Base-by-base conservation (phyloP, 2,329 filamentous ascomycete genomes). In the Aspergillus brunneoviolaceus region DNA sequence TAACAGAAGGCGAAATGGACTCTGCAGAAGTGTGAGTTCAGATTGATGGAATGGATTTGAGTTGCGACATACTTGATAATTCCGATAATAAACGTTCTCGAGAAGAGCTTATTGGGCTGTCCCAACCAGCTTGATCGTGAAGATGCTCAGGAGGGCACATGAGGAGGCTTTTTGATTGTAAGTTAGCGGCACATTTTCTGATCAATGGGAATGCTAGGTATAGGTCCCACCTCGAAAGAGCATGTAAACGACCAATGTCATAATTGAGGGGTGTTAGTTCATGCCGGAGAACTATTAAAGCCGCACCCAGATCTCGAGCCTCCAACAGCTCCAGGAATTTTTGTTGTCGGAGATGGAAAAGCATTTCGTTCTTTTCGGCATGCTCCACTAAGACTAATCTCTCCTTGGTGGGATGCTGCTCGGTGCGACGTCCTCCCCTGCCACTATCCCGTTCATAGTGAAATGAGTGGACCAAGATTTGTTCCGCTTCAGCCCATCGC, bases 251-350 rank as follows among this genome's bases (percentile, higher is more conserved):
- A 47, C 83, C 80, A 1, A 87, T 88, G 69, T 96, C 91, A 67
- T 90, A 89, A 67, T 91, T 89, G 48, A 98, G 79, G 0, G 95
- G 93, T 0, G 92, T 95, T 57, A 99, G 79, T 79, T 99, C 94
- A 63, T 87, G 87, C 21, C 95, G 87, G 50, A 99, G 83, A n/a
- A 97, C 92, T 70, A 84, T 83, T 59, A 99, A 81, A 7, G 94
- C 95, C 55, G 84, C 83, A 14, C 83, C 83, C 9, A 91, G 85
- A 68, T 97, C 88, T 66, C 87, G 82, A 69, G 83, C 81, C 74
- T 98, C 93, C 49, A 99, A 79, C 9, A 96, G 80, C 78, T 99
- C 95, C 31, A 99, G 81, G 69, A 94, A 99, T 75, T 98, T 98
- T 74, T 99, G 95, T 72, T 96, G 90, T 64, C 94, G 85, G 69